Base-by-base conservation (phyloP, 2,329 filamentous ascomycete genomes). In the Falciphora oryzae region DNA sequence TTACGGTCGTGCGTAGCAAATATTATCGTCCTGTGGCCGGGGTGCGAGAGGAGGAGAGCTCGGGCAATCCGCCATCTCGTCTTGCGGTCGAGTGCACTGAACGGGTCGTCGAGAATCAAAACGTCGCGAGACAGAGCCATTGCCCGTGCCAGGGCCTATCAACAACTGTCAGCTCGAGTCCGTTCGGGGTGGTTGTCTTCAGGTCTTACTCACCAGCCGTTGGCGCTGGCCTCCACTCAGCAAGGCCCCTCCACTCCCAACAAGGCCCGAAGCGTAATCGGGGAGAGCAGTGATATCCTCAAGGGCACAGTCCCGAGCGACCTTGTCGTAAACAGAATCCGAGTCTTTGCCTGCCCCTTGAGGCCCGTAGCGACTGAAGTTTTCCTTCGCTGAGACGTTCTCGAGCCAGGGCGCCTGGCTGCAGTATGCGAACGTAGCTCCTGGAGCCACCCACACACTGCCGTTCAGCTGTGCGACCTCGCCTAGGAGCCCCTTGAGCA, bases 91-190 rank as follows among this genome's bases (percentile, higher is more conserved):
- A 77, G 70, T 0, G 75, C 74, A 38, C 73, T 76, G 14, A 78
- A 73, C 2, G 75, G 65, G 65, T 78, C 76, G 53, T 78, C 76
- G 8, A 77, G 64, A 4, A 78, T 64, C 3, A 76, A 53, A 8
- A 77, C 28, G 8, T 57, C 32, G 16, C 27, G n/a, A 16, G 27
- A 57, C 16, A 38, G n/a, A n/a, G 62, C 53, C 10, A 35, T 35
- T 1, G 62, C 62, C n/a, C 32, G n/a, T 22, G 61, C 53, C 53
- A 44, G 28, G 11, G 44, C 77, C 76, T 11, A 76, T 63, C 4
- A 77, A 65, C 3, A 75, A 56, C 8, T 76, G 10, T 29, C 18
- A 18, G 18, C n/a, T 14, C 27, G 11, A 14, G 27, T 27, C 14
- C 8, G 13, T 11, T 35, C 13, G 32, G 8, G 32, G 4, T 5